Conservation (phyloP, 345 rosid genomes). For the Aquilaria sinensis region DNA sequence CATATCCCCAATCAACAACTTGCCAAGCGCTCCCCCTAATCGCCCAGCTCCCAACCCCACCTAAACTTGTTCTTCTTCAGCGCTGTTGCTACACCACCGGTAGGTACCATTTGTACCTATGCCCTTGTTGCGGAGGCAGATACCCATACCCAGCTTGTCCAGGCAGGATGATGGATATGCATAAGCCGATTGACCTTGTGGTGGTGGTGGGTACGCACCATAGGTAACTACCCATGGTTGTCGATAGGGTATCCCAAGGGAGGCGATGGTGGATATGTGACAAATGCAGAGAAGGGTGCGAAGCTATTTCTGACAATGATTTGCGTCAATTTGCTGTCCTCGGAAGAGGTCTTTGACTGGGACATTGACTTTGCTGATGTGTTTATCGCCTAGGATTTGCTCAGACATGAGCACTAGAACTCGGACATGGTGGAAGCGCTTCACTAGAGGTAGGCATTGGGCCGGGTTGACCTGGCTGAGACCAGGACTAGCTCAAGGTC, state of each 20-base stretch:
- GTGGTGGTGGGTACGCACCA: constrained; percentile 23
- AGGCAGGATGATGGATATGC: constrained; percentile 21
- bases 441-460: too few relatives aligned
- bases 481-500: too few relatives aligned
- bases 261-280: constrained; percentile 19
- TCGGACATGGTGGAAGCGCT: constrained; percentile 20
- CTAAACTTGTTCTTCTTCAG: constrained; percentile 49
- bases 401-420: constrained; percentile 40
- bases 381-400: constrained; percentile 57
- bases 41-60: constrained; percentile 68
- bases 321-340: constrained; percentile 21
- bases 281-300: constrained; percentile 7
- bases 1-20: constrained; percentile 62
- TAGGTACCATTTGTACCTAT: constrained; percentile 31
- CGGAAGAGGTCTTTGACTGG: constrained; percentile 61
- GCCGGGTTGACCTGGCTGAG: too few relatives aligned
- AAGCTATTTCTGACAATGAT: constrained; percentile 32
- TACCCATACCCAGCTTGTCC: constrained; percentile 29
- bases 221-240: constrained; percentile 10
- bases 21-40: constrained; percentile 69
- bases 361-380: constrained; percentile 64
- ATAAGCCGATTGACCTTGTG: constrained; percentile 5
- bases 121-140: constrained; percentile 18
- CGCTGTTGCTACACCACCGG: constrained; percentile 32
- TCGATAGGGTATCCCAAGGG: constrained; percentile 17